Evolutionary conservation across 2,329 filamentous ascomycete species (phyloP).

Genomic region (Fusarium praegraminearum): DNA sequence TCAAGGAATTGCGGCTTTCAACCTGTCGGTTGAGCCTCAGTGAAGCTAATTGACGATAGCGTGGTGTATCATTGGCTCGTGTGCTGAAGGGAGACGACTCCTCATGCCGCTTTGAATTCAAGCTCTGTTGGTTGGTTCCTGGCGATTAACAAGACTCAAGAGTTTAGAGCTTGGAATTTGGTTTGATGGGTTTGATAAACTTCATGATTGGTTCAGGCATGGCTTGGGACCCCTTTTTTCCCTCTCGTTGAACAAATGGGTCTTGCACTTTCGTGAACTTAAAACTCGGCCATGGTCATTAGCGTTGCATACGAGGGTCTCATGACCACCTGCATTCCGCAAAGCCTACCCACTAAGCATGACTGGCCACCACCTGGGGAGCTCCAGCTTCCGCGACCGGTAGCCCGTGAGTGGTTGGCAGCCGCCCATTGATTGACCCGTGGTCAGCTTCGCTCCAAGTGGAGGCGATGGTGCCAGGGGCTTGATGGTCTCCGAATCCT

Average conservation of each 20-base stretch:
- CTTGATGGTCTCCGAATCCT: conserved; percentile 19
- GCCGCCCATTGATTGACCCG: conserved; percentile 17
- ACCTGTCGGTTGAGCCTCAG: conserved; percentile 23
- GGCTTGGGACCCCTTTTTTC: conserved; percentile 40
- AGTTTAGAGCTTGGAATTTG: conserved; percentile 20
- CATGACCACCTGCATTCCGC: conserved; percentile 49
- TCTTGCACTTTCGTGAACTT: conserved; percentile 47
- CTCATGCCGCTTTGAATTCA: conserved; percentile 18
- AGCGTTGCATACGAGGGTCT: conserved; percentile 49
- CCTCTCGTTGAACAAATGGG: conserved; percentile 44
- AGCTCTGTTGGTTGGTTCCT: conserved; percentile 29
- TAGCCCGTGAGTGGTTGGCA: conserved; percentile 34
- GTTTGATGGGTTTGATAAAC: conserved; percentile 1
- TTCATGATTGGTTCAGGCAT: conserved; percentile 39
- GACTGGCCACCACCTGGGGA: conserved; percentile 38
- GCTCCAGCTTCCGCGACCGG: conserved; percentile 36
- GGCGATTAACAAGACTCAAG: conserved; percentile 7
- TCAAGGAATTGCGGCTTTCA: conserved; percentile 1
- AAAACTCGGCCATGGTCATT: conserved; percentile 47
- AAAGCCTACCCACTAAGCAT: conserved; percentile 42
- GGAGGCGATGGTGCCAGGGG: conserved; percentile 28
- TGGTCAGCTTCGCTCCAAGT: conserved; percentile 34
- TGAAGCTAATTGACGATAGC: conserved; percentile 19
- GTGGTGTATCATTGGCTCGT: not conserved
- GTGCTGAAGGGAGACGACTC: not conserved